Percentiles rank a stretch among this genome's conserved stretches.
Evolutionary conservation across 305 asterid species (phyloP).

Genomic region (Fraxinus baroniana): DNA sequence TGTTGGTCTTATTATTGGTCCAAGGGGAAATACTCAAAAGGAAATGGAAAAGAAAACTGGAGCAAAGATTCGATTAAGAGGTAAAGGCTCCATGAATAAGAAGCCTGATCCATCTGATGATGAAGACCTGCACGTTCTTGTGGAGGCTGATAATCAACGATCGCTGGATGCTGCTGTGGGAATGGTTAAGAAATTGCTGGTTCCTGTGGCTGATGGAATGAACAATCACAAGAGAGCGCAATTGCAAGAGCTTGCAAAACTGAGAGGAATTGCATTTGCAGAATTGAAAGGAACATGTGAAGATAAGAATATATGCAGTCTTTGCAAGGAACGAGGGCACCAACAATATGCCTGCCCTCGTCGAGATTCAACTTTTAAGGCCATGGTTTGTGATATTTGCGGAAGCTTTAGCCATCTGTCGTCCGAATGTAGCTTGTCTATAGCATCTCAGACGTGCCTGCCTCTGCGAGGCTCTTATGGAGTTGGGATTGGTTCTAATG

Average conservation of each 20-base stretch:
- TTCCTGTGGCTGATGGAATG: slow-evolving; percentile 39
- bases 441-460: slow-evolving; percentile 21
- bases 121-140: slow-evolving; percentile 43
- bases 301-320: slow-evolving; percentile 33
- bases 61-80: slow-evolving; percentile 40
- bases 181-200: slow-evolving; percentile 46
- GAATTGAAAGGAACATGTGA: slow-evolving; percentile 35
- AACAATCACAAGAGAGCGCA: slow-evolving; percentile 45
- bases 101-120: slow-evolving; percentile 27
- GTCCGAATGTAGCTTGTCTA: slow-evolving; percentile 31
- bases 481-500: slow-evolving; percentile 13
- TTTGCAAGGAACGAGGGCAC: slow-evolving; percentile 45
- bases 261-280: slow-evolving; percentile 25
- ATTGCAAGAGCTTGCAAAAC: slow-evolving; percentile 37
- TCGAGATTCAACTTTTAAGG: slow-evolving; percentile 36
- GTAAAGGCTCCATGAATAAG: slow-evolving; percentile 36
- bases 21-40: slow-evolving; percentile 51
- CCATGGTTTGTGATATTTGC: slow-evolving; percentile 38
- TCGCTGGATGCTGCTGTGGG: slow-evolving; percentile 38
- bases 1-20: slow-evolving; percentile 49
- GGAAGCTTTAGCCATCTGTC: slow-evolving; percentile 46
- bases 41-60: slow-evolving; percentile 51
- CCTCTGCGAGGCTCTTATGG: slow-evolving; percentile 17
- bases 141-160: slow-evolving; percentile 38
- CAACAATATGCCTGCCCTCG: slow-evolving; percentile 40